phyloP scores from a whole-genome alignment of 495 filamentous ascomycete species.

The Podospora pseudocomata region DNA sequence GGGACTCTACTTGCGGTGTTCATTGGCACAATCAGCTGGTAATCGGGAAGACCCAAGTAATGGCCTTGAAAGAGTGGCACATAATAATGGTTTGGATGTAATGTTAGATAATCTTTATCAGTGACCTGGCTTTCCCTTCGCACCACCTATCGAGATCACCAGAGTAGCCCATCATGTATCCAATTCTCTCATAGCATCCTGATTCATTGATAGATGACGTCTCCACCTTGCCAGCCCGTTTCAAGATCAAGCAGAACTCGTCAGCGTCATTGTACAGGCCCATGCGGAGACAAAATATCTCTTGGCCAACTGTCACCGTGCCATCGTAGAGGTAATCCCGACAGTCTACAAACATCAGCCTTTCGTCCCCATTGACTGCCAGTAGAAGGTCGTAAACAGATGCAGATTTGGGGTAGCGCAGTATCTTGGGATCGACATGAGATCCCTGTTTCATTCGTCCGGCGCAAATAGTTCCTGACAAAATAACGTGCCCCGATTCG shows the following conservation, averaged over 20 bases:
- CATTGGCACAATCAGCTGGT: background rate
- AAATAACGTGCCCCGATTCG: background rate
- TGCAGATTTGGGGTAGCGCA: background rate
- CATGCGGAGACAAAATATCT: background rate
- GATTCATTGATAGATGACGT: background rate
- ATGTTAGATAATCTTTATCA: background rate
- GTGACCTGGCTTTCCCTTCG: background rate
- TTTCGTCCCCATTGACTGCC: background rate
- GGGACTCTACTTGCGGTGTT: background rate
- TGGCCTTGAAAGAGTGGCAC: background rate
- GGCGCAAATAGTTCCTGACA: background rate
- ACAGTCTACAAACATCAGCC: background rate
- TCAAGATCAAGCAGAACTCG: conserved; percentile 1
- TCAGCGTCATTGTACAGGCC: background rate
- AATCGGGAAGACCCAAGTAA: background rate
- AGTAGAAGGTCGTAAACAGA: background rate
- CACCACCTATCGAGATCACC: background rate
- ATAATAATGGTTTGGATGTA: background rate
- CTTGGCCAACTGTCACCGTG: background rate
- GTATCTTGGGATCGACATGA: background rate
- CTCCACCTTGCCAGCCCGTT: background rate
- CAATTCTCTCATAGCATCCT: background rate
- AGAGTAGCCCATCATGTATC: background rate
- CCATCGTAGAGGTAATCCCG: background rate
- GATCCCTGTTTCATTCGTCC: background rate